phyloP scores from a whole-genome alignment of 306 rosid genomes.

The Hippophae rhamnoides region DNA sequence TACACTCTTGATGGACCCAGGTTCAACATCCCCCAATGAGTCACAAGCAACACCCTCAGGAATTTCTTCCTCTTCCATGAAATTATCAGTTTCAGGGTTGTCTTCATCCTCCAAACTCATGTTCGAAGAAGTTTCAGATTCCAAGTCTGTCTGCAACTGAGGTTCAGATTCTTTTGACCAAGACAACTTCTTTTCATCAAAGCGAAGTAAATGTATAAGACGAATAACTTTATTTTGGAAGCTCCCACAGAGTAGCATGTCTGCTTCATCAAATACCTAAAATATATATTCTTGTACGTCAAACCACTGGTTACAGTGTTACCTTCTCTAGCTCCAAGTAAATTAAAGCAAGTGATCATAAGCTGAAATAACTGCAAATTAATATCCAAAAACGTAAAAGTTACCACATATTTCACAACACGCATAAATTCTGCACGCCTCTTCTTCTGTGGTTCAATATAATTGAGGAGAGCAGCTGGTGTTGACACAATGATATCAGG shows the following conservation, averaged over 20 bases:
- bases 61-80: conserved; percentile 44
- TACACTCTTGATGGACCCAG: conserved; percentile 26
- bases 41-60: conserved; percentile 25
- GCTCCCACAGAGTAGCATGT: conserved; percentile 92
- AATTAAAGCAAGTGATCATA: background rate
- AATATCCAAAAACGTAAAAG: conserved; percentile 14
- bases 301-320: background rate
- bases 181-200: conserved; percentile 71
- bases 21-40: conserved; percentile 21
- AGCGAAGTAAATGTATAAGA: conserved; percentile 71
- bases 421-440: conserved; percentile 59
- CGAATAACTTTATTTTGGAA: conserved; percentile 90
- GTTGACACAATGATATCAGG: conserved; percentile 88
- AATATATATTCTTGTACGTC: conserved; percentile 6
- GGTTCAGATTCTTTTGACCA: conserved; percentile 31
- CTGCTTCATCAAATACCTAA: conserved; percentile 99
- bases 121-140: conserved; percentile 32
- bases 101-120: conserved; percentile 40
- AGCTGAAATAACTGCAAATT: background rate
- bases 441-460: conserved; percentile 47
- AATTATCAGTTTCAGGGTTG: conserved; percentile 31
- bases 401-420: conserved; percentile 80
- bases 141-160: conserved; percentile 30
- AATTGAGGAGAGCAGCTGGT: conserved; percentile 87
- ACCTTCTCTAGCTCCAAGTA: background rate